Conservation (phyloP, 2,329 filamentous ascomycete genomes). For the Neonectria ditissima region DNA sequence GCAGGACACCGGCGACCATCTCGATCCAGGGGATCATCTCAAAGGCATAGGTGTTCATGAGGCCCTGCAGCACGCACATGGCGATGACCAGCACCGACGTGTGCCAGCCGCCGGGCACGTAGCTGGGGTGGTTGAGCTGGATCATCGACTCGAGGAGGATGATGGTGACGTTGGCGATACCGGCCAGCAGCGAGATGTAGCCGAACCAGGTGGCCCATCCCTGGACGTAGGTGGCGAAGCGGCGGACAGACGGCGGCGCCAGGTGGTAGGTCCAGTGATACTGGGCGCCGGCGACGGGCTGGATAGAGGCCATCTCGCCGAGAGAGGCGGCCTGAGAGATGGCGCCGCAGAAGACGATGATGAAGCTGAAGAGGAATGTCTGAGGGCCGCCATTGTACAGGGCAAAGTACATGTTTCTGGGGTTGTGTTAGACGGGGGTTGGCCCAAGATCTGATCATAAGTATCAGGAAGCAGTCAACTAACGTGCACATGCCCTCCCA, state of each 20-base stretch:
- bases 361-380: conserved; percentile 42
- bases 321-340: conserved; percentile 40
- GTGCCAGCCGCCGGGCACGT: conserved; percentile 41
- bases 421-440: neutral
- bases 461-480: neutral
- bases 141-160: conserved; percentile 45
- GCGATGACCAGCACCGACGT: conserved; percentile 41
- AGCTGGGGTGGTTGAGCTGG: conserved; percentile 37
- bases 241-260: conserved; percentile 31
- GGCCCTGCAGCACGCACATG: conserved; percentile 39
- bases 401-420: conserved; percentile 44
- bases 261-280: conserved; percentile 44
- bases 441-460: too few species aligned
- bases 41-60: conserved; percentile 41
- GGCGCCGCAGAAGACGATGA: conserved; percentile 42
- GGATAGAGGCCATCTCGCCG: conserved; percentile 43
- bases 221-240: conserved; percentile 43
- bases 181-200: conserved; percentile 39
- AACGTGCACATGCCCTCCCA: conserved; percentile 45
- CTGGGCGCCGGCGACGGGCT: conserved; percentile 39
- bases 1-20: conserved; percentile 40
- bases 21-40: conserved; percentile 41
- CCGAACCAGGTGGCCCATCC: conserved; percentile 44
- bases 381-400: conserved; percentile 41
- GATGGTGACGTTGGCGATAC: conserved; percentile 43